Evolutionary conservation across 371 early-diverging fungal species (phyloP), one percentile per base, ranked within the genome.

Genomic region (Mucor plumbeus): DNA sequence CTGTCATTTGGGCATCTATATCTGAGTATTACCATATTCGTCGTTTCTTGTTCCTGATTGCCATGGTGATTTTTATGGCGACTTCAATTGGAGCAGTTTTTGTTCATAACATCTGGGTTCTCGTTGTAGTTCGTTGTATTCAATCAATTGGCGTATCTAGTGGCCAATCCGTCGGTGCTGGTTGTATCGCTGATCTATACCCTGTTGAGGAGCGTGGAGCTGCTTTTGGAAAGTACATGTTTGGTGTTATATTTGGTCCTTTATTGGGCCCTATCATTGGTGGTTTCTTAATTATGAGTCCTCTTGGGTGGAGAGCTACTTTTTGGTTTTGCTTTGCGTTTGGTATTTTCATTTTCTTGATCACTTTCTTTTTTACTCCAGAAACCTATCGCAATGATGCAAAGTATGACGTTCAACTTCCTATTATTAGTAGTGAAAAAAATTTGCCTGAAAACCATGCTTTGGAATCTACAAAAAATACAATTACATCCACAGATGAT

Each of bases 61-160:
- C 90, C 6, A 84, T 88, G 73, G 5, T 83, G 4, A 79, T 92
- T 7, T 93, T 85, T 70, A 70, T 76, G 6, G 66, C 78, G 5
- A 87, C 90, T 13, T 89, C 90, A n/a, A 56, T 94, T 15, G 91
- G 91, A 1, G 84, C 85, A 35, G 90, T 87, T 11, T 73, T 90
- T 19, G 74, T 92, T 5, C 76, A 71, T 9, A 87, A 74, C 17
- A 86, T 91, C 15, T 75, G 84, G 54, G 71, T 80, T 15, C 79
- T 94, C 8, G 82, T 91, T 34, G 79, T 81, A 0, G 80, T 91
- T 44, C 90, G 94, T 5, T 75, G 87, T 15, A 63, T 94, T 44
- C 94, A 94, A 73, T 76, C 91, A n/a, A 66, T 84, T 26, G 93
- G 93, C 8, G 75, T 89, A 8, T 87, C 90, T 9, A 87, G 88